phyloP scores from a whole-genome alignment of 306 rosid genomes.

The Vigna angularis region DNA sequence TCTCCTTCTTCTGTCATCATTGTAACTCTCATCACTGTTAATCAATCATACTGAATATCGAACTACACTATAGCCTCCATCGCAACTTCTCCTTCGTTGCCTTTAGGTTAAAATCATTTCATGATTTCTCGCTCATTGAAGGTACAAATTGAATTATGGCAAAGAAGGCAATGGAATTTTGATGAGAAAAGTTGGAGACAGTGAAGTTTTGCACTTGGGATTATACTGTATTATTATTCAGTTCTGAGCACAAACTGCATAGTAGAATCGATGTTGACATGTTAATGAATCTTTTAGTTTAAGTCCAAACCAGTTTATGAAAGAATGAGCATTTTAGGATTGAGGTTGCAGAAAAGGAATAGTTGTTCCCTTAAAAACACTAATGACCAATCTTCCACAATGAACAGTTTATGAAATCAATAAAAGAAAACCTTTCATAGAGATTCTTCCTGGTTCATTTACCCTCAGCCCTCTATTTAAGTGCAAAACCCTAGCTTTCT shows the following conservation, averaged over 20 bases:
- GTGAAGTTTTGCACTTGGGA: no score
- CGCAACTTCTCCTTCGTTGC: no score
- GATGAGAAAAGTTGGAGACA: no score
- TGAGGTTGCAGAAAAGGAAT: not conserved
- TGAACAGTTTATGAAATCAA: not conserved
- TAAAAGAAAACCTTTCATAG: not conserved
- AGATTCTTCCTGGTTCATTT: not conserved
- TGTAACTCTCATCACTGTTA: no score
- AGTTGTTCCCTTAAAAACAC: not conserved
- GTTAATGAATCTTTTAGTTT: not conserved
- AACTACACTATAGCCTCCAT: no score
- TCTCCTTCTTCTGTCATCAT: no score
- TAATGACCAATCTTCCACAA: not conserved
- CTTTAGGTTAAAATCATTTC: no score
- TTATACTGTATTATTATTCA: not conserved
- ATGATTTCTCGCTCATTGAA: no score
- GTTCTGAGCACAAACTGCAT: not conserved
- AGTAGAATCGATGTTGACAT: conserved; percentile 5
- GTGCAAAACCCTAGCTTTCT: conserved; percentile 90
- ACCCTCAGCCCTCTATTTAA: not conserved
- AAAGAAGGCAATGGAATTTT: no score
- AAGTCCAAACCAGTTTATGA: not conserved
- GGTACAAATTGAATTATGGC: no score
- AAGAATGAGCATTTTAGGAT: not conserved
- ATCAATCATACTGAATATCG: no score